Base-by-base conservation (phyloP, 345 rosid species). In the Nasturtium officinale region DNA sequence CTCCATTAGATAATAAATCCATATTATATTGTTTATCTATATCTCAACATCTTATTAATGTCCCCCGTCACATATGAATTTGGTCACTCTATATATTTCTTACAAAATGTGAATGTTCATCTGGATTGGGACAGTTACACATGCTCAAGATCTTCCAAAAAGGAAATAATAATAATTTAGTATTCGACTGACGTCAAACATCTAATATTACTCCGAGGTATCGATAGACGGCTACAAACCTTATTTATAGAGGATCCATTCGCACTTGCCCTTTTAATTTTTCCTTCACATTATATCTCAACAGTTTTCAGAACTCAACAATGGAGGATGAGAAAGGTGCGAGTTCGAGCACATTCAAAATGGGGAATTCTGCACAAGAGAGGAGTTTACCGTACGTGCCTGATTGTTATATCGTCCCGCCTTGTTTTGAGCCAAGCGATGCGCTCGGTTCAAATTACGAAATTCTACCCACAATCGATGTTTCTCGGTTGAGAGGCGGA, bases 331-430 rank as follows among this genome's bases (percentile, higher is more conserved):
- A 74, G 3, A 29, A 79, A 51, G 62, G 67, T 58, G 56, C 42
- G 65, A 42, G 30, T 42, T 37, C 86, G 2, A 75, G 76, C 52
- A 61, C 77, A 33, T 82, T 83, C 67, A 42, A 79, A 21, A 82
- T 48, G 52, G 93, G 83, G 3, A 78, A 78, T 33, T 78, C 62
- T 58, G 89, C 88, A 4, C 87, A 84, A 59, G 88, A 87, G 73
- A 80, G 65, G 20, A 68, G 79, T 1, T 72, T 83, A 57, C 48
- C 82, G 2, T 80, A 81, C 17, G 82, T 83, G 18, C 86, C 84
- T 0, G 76, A 80, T 9, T 74, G 83, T 61, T 85, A 82, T 13
- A 62, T 13, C 0, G 51, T 84, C 28, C 87, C 87, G 2, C 28
- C 73, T 52, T 50, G 80, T 4, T 58, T 59, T 2, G 58, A 72